Evolutionary conservation across 306 rosid species (phyloP), one percentile per base, ranked within the genome.

Genomic region (Inga oerstediana): DNA sequence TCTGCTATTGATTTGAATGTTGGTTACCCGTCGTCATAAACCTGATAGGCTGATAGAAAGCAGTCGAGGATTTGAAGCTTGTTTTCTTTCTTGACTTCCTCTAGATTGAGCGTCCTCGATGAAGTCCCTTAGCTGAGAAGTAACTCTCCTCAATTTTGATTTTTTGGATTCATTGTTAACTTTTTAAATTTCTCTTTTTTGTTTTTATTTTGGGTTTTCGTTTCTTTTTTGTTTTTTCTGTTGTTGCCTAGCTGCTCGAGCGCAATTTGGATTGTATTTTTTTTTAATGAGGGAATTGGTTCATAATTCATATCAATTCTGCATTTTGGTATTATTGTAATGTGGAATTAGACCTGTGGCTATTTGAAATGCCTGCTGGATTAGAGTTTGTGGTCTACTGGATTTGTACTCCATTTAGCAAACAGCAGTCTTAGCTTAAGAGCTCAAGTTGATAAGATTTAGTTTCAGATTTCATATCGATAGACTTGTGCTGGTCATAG

Each of bases 121-220:
- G 76, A 72, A 45, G 59, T 46, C 56, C 76, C 39, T 10, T 46
- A 72, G 41, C 76, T 72, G 24, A 72, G 13, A 72, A 72, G 76
- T 72, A 72, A 72, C 58, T 45, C 16, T 45, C 34, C 59, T 34
- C 59, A 24, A 22, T 46, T 72, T 34, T 72, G 0, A 39, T 39
- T 39, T 39, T 39, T 39, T 1, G 13, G 59, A 44, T 71, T 69
- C 7, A 22, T 44, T 13, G 10, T 16, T 71, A 22, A 15, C 59
- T 72, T 12, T 71, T 71, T 45, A 72, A 45, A 7, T 72, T 46
- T 72, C 13, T 45, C 3, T 45, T 6, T n/a, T 44, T 72, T 72
- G 14, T 39, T 37, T 69, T 19, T 20, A 34, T 19, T 69, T 69
- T 20, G 10, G 10, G 41, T 64, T 69, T 9, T 37, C 7, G 24